Evolutionary conservation across 176 grass and related monocot genomes (phyloP).

Genomic region (Phoenix dactylifera): DNA sequence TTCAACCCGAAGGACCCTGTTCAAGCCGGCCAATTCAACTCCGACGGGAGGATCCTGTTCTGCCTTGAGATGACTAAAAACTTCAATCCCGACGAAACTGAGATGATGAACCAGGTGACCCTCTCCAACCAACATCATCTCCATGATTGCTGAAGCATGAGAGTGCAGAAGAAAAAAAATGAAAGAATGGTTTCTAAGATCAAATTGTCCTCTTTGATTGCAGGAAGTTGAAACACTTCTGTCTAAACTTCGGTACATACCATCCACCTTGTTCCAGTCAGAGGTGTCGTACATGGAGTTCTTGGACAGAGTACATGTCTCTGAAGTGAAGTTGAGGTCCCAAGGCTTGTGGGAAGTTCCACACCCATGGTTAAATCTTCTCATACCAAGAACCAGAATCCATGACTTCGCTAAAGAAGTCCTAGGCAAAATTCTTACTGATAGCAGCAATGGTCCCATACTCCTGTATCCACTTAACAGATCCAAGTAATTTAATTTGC

Average conservation of each 20-base stretch:
- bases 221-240: slow-evolving; percentile 59
- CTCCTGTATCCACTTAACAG: slow-evolving; percentile 86
- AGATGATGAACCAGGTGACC: slow-evolving; percentile 4
- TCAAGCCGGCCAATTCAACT: slow-evolving; percentile 7
- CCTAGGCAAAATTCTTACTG: slow-evolving; percentile 81
- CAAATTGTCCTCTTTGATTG: background rate
- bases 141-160: too few relatives aligned
- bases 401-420: slow-evolving; percentile 57
- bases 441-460: slow-evolving; percentile 82
- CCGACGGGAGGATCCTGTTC: slow-evolving; percentile 8
- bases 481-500: slow-evolving; percentile 52
- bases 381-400: slow-evolving; percentile 61
- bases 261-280: slow-evolving; percentile 78
- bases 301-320: slow-evolving; percentile 82
- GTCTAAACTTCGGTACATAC: slow-evolving; percentile 57
- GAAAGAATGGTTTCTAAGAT: too few relatives aligned
- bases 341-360: slow-evolving; percentile 92
- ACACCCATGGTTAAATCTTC: slow-evolving; percentile 94
- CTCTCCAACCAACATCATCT: too few relatives aligned
- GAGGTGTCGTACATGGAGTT: slow-evolving; percentile 78
- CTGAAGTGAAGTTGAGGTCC: slow-evolving; percentile 63
- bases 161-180: too few relatives aligned
- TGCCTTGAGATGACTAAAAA: slow-evolving; percentile 20
- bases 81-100: background rate
- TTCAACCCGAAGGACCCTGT: slow-evolving; percentile 8